Conservation (phyloP, 2,329 filamentous ascomycete genomes). For the Colletotrichum sp. region DNA sequence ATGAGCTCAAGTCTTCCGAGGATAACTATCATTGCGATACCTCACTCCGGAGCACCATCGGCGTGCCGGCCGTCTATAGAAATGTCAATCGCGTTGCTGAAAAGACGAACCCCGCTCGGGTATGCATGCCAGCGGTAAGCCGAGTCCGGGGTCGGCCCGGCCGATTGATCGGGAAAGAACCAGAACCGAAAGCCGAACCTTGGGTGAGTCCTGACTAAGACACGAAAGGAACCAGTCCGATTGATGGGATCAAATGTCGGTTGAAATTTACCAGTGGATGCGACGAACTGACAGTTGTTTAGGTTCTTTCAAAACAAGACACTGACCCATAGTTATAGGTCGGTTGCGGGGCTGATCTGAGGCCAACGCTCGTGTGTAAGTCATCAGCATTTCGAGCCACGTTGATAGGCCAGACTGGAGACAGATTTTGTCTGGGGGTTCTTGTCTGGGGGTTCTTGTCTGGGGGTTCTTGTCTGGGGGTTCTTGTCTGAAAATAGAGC, state of each 20-base stretch:
- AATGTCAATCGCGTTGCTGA: background rate
- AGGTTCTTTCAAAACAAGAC: background rate
- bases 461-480: too few species aligned
- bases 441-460: too few species aligned
- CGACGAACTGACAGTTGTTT: background rate
- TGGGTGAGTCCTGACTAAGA: background rate
- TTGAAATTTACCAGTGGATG: background rate
- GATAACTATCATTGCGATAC: background rate
- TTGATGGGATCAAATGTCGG: background rate
- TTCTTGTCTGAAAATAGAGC: background rate
- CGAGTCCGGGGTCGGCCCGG: background rate
- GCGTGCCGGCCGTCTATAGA: background rate
- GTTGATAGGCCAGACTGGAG: background rate
- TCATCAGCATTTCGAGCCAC: background rate
- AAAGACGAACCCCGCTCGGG: conserved; percentile 11
- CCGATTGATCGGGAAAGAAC: background rate
- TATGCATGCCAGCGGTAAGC: background rate
- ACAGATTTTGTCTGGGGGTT: background rate
- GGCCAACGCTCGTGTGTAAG: background rate
- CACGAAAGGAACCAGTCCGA: background rate
- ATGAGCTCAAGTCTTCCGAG: background rate
- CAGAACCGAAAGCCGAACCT: background rate
- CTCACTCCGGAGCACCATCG: background rate
- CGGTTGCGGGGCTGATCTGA: too few species aligned
- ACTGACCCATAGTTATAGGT: background rate